Evolutionary conservation across 164 flowering plant genomes (phyloP), one percentile per base, ranked within the genome.

Genomic region (Vitis amurensis): DNA sequence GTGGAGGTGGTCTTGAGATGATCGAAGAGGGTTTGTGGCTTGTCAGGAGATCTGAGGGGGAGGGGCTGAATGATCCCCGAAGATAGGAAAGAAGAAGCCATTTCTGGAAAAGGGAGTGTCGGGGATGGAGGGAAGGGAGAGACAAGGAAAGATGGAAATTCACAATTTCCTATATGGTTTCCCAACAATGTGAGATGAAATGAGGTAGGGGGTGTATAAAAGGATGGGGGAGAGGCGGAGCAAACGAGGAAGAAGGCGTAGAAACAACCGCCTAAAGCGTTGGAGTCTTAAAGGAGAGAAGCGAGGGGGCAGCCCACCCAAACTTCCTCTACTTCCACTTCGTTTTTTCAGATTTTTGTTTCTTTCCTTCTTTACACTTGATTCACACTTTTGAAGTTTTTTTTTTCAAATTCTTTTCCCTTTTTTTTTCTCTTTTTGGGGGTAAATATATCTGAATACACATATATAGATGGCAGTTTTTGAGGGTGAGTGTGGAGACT

Each of bases 31-130:
- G 80, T 0, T 37, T 37, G 44, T 37, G 44, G 71, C 16, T 63
- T 76, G 44, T 83, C 83, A 23, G 67, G 79, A 66, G 82, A 78
- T 78, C 84, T 79, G 71, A 69, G 74, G 59, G 75, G 67, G 44
- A 73, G 51, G 27, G 78, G 81, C 8, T 70, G 79, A n/a, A 67
- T 47, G 52, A 75, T 63, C 44, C 72, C 83, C 31, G 83, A 31
- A 14, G 84, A 63, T 8, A 86, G 74, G 64, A 80, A 74, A 53
- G 88, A 74, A 15, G 78, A 66, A 30, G 82, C 31, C 81, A 74
- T 78, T 57, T 74, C 4, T 7, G 50, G 23, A 15, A 55, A 3
- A n/a, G 16, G 2, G 66, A 30, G 69, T n/a, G 66, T 48, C 8
- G 57, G 31, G 23, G 27, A 37, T 23, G 15, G 17, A 59, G 57